phyloP scores from a whole-genome alignment of 73 alveolate genomes.

The Paramecium biaurelia region DNA sequence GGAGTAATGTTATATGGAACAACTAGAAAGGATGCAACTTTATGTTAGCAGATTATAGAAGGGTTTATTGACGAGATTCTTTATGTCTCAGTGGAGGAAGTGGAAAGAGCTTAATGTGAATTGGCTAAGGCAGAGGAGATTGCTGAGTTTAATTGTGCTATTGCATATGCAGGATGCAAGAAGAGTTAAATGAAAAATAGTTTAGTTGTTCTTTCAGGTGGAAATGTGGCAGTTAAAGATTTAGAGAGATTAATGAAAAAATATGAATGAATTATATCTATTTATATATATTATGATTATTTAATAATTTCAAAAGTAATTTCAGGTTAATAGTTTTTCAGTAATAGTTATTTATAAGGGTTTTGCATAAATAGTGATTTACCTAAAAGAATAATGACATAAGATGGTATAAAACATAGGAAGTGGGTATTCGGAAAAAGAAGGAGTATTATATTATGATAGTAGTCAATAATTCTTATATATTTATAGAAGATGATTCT shows the following conservation, averaged over 20 bases:
- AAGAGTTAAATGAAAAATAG: neutral
- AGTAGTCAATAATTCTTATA: neutral
- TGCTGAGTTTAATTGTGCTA: neutral
- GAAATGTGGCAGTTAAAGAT: neutral
- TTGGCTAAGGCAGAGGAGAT: neutral
- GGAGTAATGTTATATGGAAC: neutral
- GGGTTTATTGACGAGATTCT: neutral
- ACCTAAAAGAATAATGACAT: neutral
- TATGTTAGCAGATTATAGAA: neutral
- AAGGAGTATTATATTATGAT: neutral
- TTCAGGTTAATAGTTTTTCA: neutral
- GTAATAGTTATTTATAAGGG: neutral
- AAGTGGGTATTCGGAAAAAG: neutral
- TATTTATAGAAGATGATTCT: neutral
- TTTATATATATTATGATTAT: neutral
- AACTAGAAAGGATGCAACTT: neutral
- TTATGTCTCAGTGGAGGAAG: neutral
- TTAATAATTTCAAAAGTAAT: neutral
- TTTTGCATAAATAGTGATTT: neutral
- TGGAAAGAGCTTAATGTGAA: neutral
- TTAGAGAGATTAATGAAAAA: neutral
- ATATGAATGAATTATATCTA: neutral
- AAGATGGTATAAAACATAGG: neutral
- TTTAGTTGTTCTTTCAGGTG: neutral
- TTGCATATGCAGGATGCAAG: neutral